These are phyloP conservation scores for Boletales sp. DNA, from an alignment of 768 basidiomycete species.

Conservation along the genomic window DNA sequence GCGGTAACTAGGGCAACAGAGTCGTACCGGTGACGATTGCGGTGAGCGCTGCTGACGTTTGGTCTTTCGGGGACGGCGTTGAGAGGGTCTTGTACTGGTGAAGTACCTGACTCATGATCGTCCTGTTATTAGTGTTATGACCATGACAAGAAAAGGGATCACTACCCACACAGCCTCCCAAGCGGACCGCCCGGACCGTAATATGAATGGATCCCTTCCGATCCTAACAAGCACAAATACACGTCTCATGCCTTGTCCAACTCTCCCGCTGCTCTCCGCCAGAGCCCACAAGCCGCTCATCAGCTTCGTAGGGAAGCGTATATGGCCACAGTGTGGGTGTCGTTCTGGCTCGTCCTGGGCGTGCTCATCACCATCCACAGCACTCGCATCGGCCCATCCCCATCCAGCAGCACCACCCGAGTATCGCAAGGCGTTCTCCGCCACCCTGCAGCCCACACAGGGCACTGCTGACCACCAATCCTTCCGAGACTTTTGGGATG, in stretches of 20 bases:
- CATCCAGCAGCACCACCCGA: constrained; percentile 71
- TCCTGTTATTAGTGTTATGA: background rate
- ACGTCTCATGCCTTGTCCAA: constrained; percentile 29
- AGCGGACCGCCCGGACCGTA: too few relatives aligned
- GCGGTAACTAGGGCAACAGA: constrained; percentile 5
- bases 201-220: constrained; percentile 14
- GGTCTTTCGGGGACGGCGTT: constrained; percentile 2
- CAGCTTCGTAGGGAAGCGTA: constrained; percentile 57
- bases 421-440: constrained; percentile 46
- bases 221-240: constrained; percentile 22
- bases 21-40: constrained; percentile 15
- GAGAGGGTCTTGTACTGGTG: constrained; percentile 19
- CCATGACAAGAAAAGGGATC: background rate
- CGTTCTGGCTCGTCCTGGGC: background rate
- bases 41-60: constrained; percentile 6
- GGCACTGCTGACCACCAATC: constrained; percentile 10
- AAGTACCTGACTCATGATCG: constrained; percentile 14
- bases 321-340: constrained; percentile 43
- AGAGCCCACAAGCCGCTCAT: constrained; percentile 58
- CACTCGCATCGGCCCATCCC: constrained; percentile 40
- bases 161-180: constrained; percentile 14
- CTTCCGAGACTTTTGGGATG: constrained; percentile 63
- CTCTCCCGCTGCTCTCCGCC: constrained; percentile 35
- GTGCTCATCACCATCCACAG: constrained; percentile 25
- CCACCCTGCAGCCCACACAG: constrained; percentile 36